Conservation (phyloP, 225 moss, liverwort and hornwort genomes). For the Lunularia cruciata region DNA sequence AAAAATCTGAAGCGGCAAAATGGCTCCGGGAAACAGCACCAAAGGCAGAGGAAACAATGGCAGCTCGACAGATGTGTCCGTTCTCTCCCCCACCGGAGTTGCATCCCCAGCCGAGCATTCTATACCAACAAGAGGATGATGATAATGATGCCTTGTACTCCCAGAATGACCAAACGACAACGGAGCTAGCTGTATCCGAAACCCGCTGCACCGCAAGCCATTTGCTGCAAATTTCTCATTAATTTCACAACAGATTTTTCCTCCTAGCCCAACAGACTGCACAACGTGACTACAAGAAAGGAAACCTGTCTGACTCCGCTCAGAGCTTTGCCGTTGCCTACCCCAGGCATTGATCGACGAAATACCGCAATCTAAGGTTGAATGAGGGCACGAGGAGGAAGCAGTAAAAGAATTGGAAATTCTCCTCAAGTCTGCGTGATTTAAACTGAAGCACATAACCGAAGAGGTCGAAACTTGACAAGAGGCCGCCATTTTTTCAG, state of each 20-base stretch:
- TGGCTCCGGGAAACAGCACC: slow-evolving; percentile 93
- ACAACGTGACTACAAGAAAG: slow-evolving; percentile 5
- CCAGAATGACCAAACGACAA: neutral
- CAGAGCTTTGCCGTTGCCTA: slow-evolving; percentile 9
- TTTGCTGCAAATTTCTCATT: neutral
- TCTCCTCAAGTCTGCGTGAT: slow-evolving; percentile 30
- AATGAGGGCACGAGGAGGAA: slow-evolving; percentile 22
- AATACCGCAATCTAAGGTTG: slow-evolving; percentile 15
- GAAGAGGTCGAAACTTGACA: slow-evolving; percentile 36
- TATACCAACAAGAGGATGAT: slow-evolving; percentile 10
- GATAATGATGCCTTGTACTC: slow-evolving; percentile 12
- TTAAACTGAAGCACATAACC: slow-evolving; percentile 21
- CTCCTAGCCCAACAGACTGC: slow-evolving; percentile 16
- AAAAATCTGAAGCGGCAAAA: slow-evolving; percentile 91
- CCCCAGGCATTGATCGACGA: neutral
- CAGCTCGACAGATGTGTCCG: slow-evolving; percentile 69
- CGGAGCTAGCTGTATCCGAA: slow-evolving; percentile 4
- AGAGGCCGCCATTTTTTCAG: slow-evolving; percentile 35
- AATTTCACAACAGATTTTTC: neutral
- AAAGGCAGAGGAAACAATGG: slow-evolving; percentile 95
- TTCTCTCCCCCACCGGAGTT: slow-evolving; percentile 47
- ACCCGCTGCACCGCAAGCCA: slow-evolving; percentile 7
- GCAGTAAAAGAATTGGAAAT: slow-evolving; percentile 23
- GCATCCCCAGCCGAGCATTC: slow-evolving; percentile 41
- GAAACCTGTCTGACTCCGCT: slow-evolving; percentile 2